Evolutionary conservation across 2,329 filamentous ascomycete species (phyloP).

Genomic region (Pestalotiopsis sp.): DNA sequence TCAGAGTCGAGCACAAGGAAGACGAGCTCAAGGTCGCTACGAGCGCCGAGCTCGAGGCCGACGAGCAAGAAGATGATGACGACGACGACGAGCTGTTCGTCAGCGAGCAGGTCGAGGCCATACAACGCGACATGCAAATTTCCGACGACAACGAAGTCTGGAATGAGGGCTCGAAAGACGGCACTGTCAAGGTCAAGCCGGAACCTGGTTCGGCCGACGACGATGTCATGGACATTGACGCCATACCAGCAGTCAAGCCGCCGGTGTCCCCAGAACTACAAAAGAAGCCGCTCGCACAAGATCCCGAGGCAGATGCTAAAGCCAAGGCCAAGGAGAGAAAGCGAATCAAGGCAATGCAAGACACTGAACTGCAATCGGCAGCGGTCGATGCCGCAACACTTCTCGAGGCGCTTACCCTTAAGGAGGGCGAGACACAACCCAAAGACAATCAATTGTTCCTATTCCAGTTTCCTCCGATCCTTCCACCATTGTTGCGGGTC

Average conservation of each 20-base stretch:
- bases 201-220: conserved; percentile 45
- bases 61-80: conserved; percentile 47
- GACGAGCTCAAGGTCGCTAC: conserved; percentile 57
- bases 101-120: conserved; percentile 34
- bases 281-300: conserved; percentile 30
- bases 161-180: conserved; percentile 38
- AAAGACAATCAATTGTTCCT: conserved; percentile 62
- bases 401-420: conserved; percentile 33
- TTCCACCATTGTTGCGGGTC: conserved; percentile 54
- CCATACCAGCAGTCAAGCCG: conserved; percentile 39
- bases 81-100: conserved; percentile 52
- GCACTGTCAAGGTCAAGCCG: conserved; percentile 43
- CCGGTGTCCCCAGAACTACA: conserved; percentile 35
- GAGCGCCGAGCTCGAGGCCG: conserved; percentile 59
- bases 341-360: conserved; percentile 32
- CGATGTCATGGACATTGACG: conserved; percentile 38
- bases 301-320: conserved; percentile 19
- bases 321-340: conserved; percentile 32
- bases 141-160: conserved; percentile 43
- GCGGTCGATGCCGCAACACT: conserved; percentile 32
- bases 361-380: conserved; percentile 29
- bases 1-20: conserved; percentile 56
- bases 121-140: conserved; percentile 26
- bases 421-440: conserved; percentile 24
- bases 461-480: conserved; percentile 66